These are phyloP conservation scores for Fusarium dlaminii DNA, from an alignment of 2,329 filamentous ascomycete species.

Conservation along the genomic window DNA sequence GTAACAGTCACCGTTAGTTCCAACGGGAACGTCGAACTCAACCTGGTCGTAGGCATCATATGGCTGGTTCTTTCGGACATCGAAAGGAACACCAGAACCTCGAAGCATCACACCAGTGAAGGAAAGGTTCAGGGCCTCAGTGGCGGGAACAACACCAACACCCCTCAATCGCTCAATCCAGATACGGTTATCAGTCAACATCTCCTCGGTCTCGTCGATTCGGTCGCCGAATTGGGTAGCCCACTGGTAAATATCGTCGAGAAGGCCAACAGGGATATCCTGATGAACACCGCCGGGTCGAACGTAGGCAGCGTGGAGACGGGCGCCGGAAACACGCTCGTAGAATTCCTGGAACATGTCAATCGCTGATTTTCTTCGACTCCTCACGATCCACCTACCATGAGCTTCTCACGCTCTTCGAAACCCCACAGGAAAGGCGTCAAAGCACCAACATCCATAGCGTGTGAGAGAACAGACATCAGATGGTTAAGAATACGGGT, in stretches of 20 bases:
- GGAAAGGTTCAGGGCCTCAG: slow-evolving; percentile 95
- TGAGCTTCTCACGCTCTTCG: slow-evolving; percentile 99
- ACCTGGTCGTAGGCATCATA: slow-evolving; percentile 99
- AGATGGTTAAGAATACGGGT: slow-evolving; percentile 95
- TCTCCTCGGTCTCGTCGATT: slow-evolving; percentile 98
- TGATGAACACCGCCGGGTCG: slow-evolving; percentile 96
- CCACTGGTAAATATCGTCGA: slow-evolving; percentile 99
- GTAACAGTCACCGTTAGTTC: slow-evolving; percentile 98
- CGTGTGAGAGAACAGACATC: slow-evolving; percentile 97
- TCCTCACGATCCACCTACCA: slow-evolving; percentile 69
- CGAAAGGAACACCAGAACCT: slow-evolving; percentile 94
- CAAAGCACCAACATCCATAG: slow-evolving; percentile 98
- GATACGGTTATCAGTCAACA: slow-evolving; percentile 99
- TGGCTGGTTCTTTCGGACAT: slow-evolving; percentile 94
- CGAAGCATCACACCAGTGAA: slow-evolving; percentile 98
- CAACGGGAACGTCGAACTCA: slow-evolving; percentile 97
- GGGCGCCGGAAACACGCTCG: slow-evolving; percentile 97
- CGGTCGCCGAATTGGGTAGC: slow-evolving; percentile 98
- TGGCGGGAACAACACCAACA: slow-evolving; percentile 88
- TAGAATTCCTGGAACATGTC: slow-evolving; percentile 85
- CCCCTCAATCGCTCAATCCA: slow-evolving; percentile 95
- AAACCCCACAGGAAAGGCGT: slow-evolving; percentile 99
- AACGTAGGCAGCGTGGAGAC: slow-evolving; percentile 96
- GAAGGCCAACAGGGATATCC: slow-evolving; percentile 90
- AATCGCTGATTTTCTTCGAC: background rate